Evolutionary conservation across 768 basidiomycete genomes (phyloP).

Genomic region (Chalciporus sphaerocephalus): DNA sequence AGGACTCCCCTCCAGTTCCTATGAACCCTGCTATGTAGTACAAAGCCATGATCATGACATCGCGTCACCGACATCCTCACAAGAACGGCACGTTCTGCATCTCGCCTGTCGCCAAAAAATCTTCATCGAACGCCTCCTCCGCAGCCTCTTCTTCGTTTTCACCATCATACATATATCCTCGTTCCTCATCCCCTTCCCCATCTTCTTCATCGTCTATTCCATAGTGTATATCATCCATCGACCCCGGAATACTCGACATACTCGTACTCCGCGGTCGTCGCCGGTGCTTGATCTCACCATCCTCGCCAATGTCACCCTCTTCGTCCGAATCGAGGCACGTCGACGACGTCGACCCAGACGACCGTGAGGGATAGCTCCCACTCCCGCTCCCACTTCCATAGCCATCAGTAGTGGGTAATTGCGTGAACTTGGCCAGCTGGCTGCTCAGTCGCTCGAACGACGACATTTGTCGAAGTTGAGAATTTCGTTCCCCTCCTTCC

Average conservation of each 20-base stretch:
- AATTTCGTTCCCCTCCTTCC: slow-evolving; percentile 31
- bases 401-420: slow-evolving; percentile 29
- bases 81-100: slow-evolving; percentile 76
- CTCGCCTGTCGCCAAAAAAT: slow-evolving; percentile 74
- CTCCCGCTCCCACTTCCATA: slow-evolving; percentile 36
- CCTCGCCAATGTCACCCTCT: slow-evolving; percentile 35
- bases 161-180: slow-evolving; percentile 30
- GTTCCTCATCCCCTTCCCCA: slow-evolving; percentile 30
- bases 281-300: slow-evolving; percentile 36
- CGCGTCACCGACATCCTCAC: too few relatives aligned
- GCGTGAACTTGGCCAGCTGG: slow-evolving; percentile 49
- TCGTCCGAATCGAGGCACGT: slow-evolving; percentile 50
- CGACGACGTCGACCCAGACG: slow-evolving; percentile 49
- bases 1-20: neutral
- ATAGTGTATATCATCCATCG: slow-evolving; percentile 60
- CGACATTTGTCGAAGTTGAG: slow-evolving; percentile 64
- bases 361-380: slow-evolving; percentile 51
- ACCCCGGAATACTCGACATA: slow-evolving; percentile 84
- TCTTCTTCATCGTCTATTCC: slow-evolving; percentile 51
- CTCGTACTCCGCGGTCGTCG: slow-evolving; percentile 52
- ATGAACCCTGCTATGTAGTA: neutral
- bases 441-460: slow-evolving; percentile 70
- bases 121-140: slow-evolving; percentile 75
- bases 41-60: too few relatives aligned
- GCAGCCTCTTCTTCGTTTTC: slow-evolving; percentile 59